Evolutionary conservation across 2,329 filamentous ascomycete species (phyloP).

Genomic region (Colletotrichum costaricense): DNA sequence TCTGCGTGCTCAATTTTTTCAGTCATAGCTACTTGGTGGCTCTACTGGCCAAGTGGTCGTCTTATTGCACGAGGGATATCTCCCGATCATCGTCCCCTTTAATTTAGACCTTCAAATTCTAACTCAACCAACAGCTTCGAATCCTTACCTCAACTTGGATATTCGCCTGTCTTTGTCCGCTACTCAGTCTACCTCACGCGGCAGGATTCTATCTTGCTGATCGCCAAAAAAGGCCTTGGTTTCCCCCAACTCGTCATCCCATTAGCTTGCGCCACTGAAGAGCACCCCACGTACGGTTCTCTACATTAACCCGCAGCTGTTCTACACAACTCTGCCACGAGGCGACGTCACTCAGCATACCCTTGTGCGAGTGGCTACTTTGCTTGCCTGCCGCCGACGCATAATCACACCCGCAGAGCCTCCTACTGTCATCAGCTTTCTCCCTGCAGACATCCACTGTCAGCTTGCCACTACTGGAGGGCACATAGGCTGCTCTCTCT

Average conservation of each 20-base stretch:
- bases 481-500: constrained; percentile 4
- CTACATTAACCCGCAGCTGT: constrained; percentile 8
- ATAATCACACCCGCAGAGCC: constrained; percentile 20
- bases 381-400: constrained; percentile 20
- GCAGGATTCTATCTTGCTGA: neutral
- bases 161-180: neutral
- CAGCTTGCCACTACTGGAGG: constrained; percentile 6
- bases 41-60: constrained; percentile 23
- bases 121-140: constrained; percentile 27
- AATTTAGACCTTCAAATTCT: constrained; percentile 4
- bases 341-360: constrained; percentile 32
- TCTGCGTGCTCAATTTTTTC: constrained; percentile 6
- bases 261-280: constrained; percentile 17
- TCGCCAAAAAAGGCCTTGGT: neutral
- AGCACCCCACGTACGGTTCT: constrained; percentile 25
- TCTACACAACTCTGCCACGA: constrained; percentile 7
- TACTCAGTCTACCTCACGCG: neutral
- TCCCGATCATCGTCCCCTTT: neutral
- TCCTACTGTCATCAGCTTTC: constrained; percentile 17
- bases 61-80: neutral
- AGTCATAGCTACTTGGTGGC: constrained; percentile 11
- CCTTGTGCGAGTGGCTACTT: constrained; percentile 19
- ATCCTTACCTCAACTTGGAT: neutral
- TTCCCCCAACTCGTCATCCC: neutral
- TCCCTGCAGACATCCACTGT: constrained; percentile 22